These are phyloP conservation scores for Metschnikowia matae DNA, from an alignment of 805 yeast genomes.

Conservation along the genomic window DNA sequence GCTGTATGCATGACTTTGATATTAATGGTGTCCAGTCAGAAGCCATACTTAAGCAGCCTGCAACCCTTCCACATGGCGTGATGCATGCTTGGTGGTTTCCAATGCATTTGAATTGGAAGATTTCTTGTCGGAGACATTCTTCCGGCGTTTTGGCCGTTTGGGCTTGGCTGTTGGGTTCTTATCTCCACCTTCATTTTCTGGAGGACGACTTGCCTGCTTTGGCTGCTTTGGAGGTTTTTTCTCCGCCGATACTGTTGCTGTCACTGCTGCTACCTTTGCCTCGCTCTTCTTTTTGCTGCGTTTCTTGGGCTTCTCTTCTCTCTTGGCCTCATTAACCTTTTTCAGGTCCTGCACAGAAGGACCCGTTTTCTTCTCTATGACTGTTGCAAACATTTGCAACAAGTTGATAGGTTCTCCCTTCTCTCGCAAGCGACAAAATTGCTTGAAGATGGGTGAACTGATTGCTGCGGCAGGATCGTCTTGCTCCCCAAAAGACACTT, in stretches of 20 bases:
- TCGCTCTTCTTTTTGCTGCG: constrained; percentile 3
- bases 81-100: not conserved
- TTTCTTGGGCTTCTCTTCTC: constrained; percentile 6
- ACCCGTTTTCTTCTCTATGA: not conserved
- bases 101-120: not conserved
- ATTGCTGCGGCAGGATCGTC: not conserved
- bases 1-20: not conserved
- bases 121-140: not conserved
- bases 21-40: not conserved
- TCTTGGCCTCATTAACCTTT: not conserved
- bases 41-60: not conserved
- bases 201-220: not conserved
- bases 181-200: not conserved
- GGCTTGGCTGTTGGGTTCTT: constrained; percentile 6
- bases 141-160: constrained; percentile 1
- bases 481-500: constrained; percentile 12
- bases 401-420: not conserved
- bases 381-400: not conserved
- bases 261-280: not conserved
- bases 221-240: constrained; percentile 2
- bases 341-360: not conserved
- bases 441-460: not conserved
- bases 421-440: not conserved
- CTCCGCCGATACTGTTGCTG: not conserved
- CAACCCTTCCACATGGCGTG: not conserved